Evolutionary conservation across 176 grass and related monocot species (phyloP), one percentile per base, ranked within the genome.

Genomic region (Oryza meyeriana): DNA sequence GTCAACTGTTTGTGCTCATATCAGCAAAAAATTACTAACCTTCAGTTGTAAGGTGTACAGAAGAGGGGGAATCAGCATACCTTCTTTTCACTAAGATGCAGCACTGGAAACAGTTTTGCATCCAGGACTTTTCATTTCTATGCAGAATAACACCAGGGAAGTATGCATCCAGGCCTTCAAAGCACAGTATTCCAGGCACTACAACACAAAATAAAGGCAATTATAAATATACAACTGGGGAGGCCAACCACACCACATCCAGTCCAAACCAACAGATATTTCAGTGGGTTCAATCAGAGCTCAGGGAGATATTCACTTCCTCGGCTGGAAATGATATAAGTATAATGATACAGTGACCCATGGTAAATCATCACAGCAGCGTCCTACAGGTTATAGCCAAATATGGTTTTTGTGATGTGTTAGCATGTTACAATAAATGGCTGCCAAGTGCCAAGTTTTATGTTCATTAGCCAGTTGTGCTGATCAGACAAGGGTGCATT

Each of bases 71-170:
- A 59, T 10, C 78, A 63, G 2, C 4, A 12, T 44, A 12, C 27
- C 61, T 13, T 20, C 61, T 22, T 12, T 62, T 44, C 57, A 64
- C 45, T 34, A 22, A 22, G 55, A 62, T 62, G 52, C 32, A 61
- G 66, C 34, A 71, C 17, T 36, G 36, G 32, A 70, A 81, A 69
- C 30, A 81, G 14, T 57, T 81, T 55, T 40, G 65, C 33, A 12
- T 10, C 24, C 66, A 80, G 38, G 64, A 48, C 11, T 48, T 6
- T 16, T 48, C 20, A 7, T 55, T 55, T 16, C 20, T 55, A 59
- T 25, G n/a, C 22, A 59, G 55, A 59, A 25, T 59, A 59, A 59
- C 22, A n/a, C 14, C 13, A 59, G 20, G 55, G 22, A 57, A 12
- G 55, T 4, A 59, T 30, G 79, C 25, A 13, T 17, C 16, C 48